Evolutionary conservation across 176 grass and related monocot genomes (phyloP).

Genomic region (Musa acuminata): DNA sequence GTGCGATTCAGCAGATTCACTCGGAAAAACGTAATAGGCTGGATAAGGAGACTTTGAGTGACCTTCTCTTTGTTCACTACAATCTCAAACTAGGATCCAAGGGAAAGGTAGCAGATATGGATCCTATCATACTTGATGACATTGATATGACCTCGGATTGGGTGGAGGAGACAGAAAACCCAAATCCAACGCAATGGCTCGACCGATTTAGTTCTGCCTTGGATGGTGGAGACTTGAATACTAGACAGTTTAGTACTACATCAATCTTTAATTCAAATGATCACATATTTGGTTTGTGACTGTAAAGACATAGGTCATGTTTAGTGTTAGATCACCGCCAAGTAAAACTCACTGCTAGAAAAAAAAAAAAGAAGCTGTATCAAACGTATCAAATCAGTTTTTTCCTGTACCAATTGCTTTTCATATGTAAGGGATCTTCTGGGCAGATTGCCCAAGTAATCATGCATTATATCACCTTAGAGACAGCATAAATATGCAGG

Average conservation of each 20-base stretch:
- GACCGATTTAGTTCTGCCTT: conserved; percentile 62
- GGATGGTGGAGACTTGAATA: conserved; percentile 64
- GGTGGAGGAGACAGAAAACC: conserved; percentile 74
- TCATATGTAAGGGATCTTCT: no score
- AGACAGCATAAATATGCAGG: no score
- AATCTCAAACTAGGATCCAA: conserved; percentile 59
- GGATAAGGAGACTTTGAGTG: conserved; percentile 58
- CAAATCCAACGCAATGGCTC: conserved; percentile 65
- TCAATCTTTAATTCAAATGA: conserved; percentile 69
- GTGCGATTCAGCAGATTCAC: conserved; percentile 58
- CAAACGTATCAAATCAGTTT: no score
- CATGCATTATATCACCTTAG: no score
- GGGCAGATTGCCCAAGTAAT: no score
- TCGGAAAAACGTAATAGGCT: conserved; percentile 72
- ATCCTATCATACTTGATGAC: conserved; percentile 49
- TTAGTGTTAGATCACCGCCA: no score
- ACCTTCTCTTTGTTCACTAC: conserved; percentile 82
- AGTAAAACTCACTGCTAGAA: no score
- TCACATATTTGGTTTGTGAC: conserved; percentile 62
- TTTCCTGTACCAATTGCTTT: no score
- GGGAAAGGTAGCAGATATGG: conserved; percentile 40
- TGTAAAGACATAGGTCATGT: no score
- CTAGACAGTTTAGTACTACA: conserved; percentile 52
- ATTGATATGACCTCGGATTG: conserved; percentile 84
- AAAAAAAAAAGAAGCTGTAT: no score